phyloP scores from a whole-genome alignment of 129 eudicot genomes.

The Flaveria trinervia region DNA sequence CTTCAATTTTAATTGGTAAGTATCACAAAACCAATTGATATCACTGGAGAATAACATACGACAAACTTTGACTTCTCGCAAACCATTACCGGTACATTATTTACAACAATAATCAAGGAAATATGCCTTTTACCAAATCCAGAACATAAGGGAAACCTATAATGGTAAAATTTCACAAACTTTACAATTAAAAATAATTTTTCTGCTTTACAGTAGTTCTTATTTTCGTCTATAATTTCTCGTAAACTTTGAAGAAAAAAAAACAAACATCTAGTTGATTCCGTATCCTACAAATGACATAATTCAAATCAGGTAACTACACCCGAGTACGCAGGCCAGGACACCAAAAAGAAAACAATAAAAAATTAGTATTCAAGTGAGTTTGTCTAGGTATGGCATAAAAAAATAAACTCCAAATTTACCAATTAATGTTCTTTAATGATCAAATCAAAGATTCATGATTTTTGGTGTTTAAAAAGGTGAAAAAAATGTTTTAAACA shows the following conservation, averaged over 20 bases:
- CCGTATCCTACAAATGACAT: background rate
- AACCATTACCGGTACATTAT: slow-evolving; percentile 10
- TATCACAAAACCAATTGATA: background rate
- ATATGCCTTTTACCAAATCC: background rate
- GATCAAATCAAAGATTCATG: slow-evolving; percentile 4
- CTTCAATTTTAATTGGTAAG: background rate
- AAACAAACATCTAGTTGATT: background rate
- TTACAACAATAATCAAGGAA: background rate
- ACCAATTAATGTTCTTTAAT: background rate
- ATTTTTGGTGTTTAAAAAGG: background rate
- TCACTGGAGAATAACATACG: slow-evolving; percentile 4
- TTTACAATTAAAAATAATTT: background rate
- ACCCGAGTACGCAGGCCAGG: no score
- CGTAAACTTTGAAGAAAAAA: background rate
- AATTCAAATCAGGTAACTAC: no score
- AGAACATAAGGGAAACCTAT: background rate
- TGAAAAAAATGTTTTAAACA: background rate
- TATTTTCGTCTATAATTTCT: slow-evolving; percentile 4
- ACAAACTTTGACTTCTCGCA: slow-evolving; percentile 7
- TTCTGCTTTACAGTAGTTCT: background rate
- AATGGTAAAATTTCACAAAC: background rate
- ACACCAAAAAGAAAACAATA: background rate
- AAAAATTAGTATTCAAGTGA: background rate
- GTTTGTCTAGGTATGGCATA: background rate
- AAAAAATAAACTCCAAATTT: background rate